Evolutionary conservation across 2,329 filamentous ascomycete genomes (phyloP).

Genomic region (Clonostachys solani): DNA sequence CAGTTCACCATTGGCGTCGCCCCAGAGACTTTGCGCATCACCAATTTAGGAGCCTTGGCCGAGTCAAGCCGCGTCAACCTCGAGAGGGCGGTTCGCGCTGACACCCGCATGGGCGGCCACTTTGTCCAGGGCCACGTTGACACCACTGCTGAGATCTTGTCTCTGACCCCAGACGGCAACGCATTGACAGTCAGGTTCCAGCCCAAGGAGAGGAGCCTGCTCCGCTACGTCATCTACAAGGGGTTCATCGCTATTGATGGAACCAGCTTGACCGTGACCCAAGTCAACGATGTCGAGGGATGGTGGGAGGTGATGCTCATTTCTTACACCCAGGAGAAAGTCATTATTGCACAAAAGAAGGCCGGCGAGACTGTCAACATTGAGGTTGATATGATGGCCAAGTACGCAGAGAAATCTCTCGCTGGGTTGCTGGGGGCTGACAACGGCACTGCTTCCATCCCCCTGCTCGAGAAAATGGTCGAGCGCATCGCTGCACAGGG

Average conservation of each 20-base stretch:
- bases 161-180: slow-evolving; percentile 78
- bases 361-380: slow-evolving; percentile 82
- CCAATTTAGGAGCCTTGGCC: slow-evolving; percentile 78
- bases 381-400: slow-evolving; percentile 85
- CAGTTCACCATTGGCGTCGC: slow-evolving; percentile 90
- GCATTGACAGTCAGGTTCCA: slow-evolving; percentile 81
- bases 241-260: slow-evolving; percentile 93
- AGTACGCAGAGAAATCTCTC: slow-evolving; percentile 88
- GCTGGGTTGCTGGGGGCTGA: slow-evolving; percentile 60
- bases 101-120: slow-evolving; percentile 95
- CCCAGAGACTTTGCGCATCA: slow-evolving; percentile 91
- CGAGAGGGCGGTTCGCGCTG: slow-evolving; percentile 85
- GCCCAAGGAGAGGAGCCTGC: slow-evolving; percentile 62
- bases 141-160: slow-evolving; percentile 72
- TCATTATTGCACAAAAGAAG: slow-evolving; percentile 77
- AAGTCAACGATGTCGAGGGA: slow-evolving; percentile 71
- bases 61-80: slow-evolving; percentile 75
- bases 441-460: slow-evolving; percentile 44
- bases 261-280: slow-evolving; percentile 87
- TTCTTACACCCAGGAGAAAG: slow-evolving; percentile 89
- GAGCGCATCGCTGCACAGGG: slow-evolving; percentile 59
- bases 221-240: slow-evolving; percentile 93
- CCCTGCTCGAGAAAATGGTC: slow-evolving; percentile 68
- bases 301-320: slow-evolving; percentile 99
- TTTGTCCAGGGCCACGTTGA: slow-evolving; percentile 98